phyloP scores from a whole-genome alignment of 2,329 filamentous ascomycete genomes.

The Phialophora tarda region DNA sequence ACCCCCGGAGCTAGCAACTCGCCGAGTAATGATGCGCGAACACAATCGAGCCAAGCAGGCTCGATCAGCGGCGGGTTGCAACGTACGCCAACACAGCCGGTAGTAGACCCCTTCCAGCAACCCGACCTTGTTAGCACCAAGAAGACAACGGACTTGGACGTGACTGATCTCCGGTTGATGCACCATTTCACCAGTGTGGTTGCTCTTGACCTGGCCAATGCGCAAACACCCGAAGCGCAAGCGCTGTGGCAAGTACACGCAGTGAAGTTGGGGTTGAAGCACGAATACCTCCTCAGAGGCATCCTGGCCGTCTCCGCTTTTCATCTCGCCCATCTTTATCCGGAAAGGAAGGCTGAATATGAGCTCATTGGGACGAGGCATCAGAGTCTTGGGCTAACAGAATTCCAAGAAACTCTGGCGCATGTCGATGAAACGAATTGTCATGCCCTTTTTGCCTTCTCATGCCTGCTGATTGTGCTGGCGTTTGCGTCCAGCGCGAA shows the following conservation, averaged over 20 bases:
- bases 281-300: constrained; percentile 53
- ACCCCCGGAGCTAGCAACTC: constrained; percentile 34
- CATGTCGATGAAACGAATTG: constrained; percentile 50
- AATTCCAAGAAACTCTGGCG: constrained; percentile 44
- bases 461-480: constrained; percentile 50
- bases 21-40: constrained; percentile 22
- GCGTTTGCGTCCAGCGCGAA: constrained; percentile 42
- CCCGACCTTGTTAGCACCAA: constrained; percentile 38
- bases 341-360: constrained; percentile 45
- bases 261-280: constrained; percentile 48
- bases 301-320: constrained; percentile 53
- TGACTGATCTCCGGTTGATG: constrained; percentile 48
- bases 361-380: constrained; percentile 46
- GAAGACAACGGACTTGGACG: constrained; percentile 39
- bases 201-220: constrained; percentile 44
- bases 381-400: constrained; percentile 46
- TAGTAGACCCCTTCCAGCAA: constrained; percentile 33
- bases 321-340: constrained; percentile 50
- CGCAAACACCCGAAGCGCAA: constrained; percentile 43
- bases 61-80: constrained; percentile 18
- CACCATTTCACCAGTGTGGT: constrained; percentile 49
- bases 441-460: constrained; percentile 51
- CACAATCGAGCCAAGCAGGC: constrained; percentile 18
- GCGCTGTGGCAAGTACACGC: constrained; percentile 45
- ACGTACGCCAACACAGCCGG: constrained; percentile 22